Base-by-base conservation (phyloP, 192 early-diverging fungal genomes). In the Podila epicladia region DNA sequence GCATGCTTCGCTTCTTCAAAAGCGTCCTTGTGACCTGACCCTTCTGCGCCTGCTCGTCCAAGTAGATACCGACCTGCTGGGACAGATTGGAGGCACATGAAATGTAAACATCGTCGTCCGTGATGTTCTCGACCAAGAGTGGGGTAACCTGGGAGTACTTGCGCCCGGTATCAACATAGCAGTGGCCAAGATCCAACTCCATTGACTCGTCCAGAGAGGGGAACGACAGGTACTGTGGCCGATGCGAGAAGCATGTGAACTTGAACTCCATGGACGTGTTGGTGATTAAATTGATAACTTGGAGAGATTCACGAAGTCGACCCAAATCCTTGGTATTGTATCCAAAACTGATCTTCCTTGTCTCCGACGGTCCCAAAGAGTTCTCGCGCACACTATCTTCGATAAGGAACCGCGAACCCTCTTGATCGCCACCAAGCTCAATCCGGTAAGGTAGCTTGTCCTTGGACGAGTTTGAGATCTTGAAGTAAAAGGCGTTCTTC, bases 51-150 rank as follows among this genome's bases (percentile, higher is more conserved):
- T 76, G 64, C 67, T 90, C 90, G 57, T 90, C 90, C 67, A 87
- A 68, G 75, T 95, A 97, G 20, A 95, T 93, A 15, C 89, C 76
- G 2, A 94, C 94, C 73, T 95, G 95, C 63, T 93, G 91, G 2
- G 92, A 84, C 9, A 97, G 78, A 72, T 96, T 97, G 22, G 94
- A 95, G 24, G 88, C 86, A 48, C 90, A 93, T 17, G 90, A 90
- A n/a, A 95, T 87, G 55, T 86, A 86, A 1, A 95, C 33, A n/a
- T 88, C 85, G 50, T 92, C 85, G 24, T 89, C 87, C 0, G 92
- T 89, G 31, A 90, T 84, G 67, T 97, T 97, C 50, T 93, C 85
- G 0, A 96, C 84, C 13, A 88, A 67, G 28, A 95, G 82, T 19
- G 93, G 88, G 0, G 90, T 86, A 1, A 95, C 89, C 64, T 91